Evolutionary conservation across 1,139 yeast species (phyloP), one percentile per base, ranked within the genome.

Genomic region (Taphrina communis): DNA sequence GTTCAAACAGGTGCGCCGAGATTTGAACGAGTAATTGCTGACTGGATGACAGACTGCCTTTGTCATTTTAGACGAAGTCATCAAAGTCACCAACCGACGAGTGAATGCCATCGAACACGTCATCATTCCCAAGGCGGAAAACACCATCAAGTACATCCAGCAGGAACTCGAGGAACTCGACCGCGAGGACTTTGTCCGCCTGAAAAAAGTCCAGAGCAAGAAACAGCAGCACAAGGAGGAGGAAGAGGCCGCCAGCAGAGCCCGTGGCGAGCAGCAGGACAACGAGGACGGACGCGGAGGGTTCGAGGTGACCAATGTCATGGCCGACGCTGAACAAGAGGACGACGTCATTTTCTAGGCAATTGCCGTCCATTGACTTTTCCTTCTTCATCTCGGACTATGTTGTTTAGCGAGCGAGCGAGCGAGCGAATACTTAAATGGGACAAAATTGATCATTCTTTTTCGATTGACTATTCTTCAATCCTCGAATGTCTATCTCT

Each of bases 51-150:
- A 58, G 79, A 94, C 99, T 2, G 98, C 98, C 5, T 94, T 94
- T 78, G 91, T 94, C 72, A 93, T 94, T 74, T 85, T 94, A 77
- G 99, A 94, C 80, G 99, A 94, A 78, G 99, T 94, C 70, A 94
- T 94, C 78, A 94, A 94, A 80, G 97, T 94, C 69, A 94, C 99
- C 70, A 94, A 94, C 80, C 86, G 99, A 81, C 89, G 99, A 84
- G 99, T 94, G 75, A 94, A 94, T 79, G 98, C 99, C 73, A 94
- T 94, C 80, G 99, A 94, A 81, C 98, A 94, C 78, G 98, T 94
- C 66, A 93, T 94, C 76, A 94, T 94, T 71, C 99, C 99, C 72
- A 86, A 98, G 80, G 93, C 98, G 1, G 97, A 94, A 79, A 94
- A 94, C 79, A 94, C 99, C 46, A 94, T 94, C 76, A 85, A 89